Conservation (phyloP, 2,329 filamentous ascomycete species). For the Incumbomyces lentus region DNA sequence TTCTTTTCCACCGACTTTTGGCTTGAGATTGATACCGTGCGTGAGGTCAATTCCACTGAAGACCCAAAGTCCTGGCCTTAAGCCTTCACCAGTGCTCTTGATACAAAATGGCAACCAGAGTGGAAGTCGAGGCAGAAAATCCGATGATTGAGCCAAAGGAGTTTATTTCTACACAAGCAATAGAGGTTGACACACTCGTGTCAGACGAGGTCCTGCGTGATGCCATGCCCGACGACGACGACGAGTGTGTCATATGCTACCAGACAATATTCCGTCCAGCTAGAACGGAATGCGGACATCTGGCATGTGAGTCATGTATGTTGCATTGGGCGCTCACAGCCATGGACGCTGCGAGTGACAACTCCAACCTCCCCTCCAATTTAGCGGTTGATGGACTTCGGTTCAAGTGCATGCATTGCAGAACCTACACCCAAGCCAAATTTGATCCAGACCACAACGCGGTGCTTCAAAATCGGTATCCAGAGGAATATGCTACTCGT, state of each 20-base stretch:
- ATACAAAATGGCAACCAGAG: neutral
- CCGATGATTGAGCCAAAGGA: neutral
- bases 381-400: conserved; percentile 15
- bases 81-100: too few relatives aligned
- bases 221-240: conserved; percentile 8
- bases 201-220: neutral
- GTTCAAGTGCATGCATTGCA: conserved; percentile 17
- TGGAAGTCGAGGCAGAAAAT: neutral
- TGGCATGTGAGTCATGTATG: conserved; percentile 18
- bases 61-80: too few relatives aligned
- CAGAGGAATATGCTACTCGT: conserved; percentile 8
- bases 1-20: too few relatives aligned
- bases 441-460: conserved; percentile 9
- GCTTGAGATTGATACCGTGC: too few relatives aligned
- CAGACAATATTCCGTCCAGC: conserved; percentile 16
- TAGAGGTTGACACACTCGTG: neutral
- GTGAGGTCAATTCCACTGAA: too few relatives aligned
- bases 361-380: conserved; percentile 8
- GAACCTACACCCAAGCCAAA: conserved; percentile 14
- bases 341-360: conserved; percentile 12
- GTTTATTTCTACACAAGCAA: neutral
- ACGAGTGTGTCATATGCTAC: conserved; percentile 18
- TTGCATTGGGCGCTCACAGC: conserved; percentile 13
- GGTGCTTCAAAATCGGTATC: conserved; percentile 10
- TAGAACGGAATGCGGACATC: conserved; percentile 16